phyloP scores from a whole-genome alignment of 1,284 basidiomycete species.

The Fomitopsis palustris region DNA sequence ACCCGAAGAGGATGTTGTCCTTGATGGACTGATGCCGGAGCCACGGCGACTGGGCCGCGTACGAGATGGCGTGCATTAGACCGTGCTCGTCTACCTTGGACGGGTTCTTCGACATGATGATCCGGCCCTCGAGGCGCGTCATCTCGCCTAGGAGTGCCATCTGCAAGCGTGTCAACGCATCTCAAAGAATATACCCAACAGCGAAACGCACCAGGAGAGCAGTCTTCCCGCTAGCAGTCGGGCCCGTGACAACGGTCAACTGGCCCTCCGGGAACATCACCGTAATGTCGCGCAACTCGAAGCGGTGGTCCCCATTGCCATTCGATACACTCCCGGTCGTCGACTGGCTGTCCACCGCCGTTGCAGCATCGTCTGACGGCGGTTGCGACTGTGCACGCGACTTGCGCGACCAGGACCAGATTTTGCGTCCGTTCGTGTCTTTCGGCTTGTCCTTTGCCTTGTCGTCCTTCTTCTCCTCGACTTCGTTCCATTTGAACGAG shows the following conservation, averaged over 20 bases:
- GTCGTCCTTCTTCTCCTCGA: conserved; percentile 38
- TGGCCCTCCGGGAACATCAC: conserved; percentile 70
- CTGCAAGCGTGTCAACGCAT: conserved; percentile 23
- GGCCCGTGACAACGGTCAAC: conserved; percentile 63
- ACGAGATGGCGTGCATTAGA: conserved; percentile 74
- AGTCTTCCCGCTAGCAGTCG: conserved; percentile 81
- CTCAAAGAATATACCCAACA: neutral
- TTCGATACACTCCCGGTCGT: conserved; percentile 16
- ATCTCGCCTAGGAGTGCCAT: conserved; percentile 68
- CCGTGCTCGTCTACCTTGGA: conserved; percentile 58
- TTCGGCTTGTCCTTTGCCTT: conserved; percentile 23
- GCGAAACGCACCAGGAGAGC: conserved; percentile 53
- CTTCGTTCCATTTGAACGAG: conserved; percentile 70
- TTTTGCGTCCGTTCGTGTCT: conserved; percentile 16
- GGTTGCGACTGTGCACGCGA: neutral
- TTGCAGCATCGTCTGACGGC: conserved; percentile 21
- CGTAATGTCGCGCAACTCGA: conserved; percentile 64
- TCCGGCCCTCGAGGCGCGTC: conserved; percentile 46
- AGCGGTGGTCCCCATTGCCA: conserved; percentile 39
- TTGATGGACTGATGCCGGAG: conserved; percentile 64
- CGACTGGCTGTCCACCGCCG: conserved; percentile 18
- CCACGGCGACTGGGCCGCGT: conserved; percentile 85
- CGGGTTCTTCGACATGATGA: conserved; percentile 64
- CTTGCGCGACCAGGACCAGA: neutral
- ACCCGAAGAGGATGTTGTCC: conserved; percentile 74